Percentiles rank a stretch among this genome's conserved stretches.
Conservation (phyloP, 148 eudicot species). For the Fagopyrum homotropicum region DNA sequence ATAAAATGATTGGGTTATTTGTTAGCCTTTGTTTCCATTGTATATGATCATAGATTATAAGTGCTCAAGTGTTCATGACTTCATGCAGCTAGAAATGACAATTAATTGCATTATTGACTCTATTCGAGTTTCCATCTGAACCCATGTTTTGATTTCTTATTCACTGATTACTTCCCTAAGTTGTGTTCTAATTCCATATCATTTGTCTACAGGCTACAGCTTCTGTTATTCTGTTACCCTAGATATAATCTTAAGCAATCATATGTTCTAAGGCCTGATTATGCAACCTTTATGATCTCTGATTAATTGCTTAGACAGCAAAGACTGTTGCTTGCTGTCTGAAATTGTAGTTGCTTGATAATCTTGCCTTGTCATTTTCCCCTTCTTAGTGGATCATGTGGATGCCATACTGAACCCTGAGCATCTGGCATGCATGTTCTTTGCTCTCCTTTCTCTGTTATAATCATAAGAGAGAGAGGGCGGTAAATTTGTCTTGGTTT, state of each 20-base stretch:
- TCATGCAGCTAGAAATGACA: neutral
- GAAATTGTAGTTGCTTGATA: constrained; percentile 4
- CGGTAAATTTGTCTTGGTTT: neutral
- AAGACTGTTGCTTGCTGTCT: constrained; percentile 7
- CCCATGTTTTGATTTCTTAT: neutral
- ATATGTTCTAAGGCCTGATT: neutral
- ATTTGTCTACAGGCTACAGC: no score
- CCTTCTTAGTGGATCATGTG: neutral
- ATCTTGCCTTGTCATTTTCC: neutral
- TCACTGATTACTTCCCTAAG: neutral
- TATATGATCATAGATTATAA: neutral
- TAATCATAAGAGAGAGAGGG: constrained; percentile 8
- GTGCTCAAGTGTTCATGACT: neutral
- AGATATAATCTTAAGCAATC: no score
- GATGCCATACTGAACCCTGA: constrained; percentile 1
- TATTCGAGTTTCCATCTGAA: neutral
- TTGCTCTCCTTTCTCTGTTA: neutral
- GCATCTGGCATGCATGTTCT: constrained; percentile 9
- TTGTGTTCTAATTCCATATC: neutral
- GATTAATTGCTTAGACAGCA: neutral
- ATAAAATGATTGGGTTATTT: neutral
- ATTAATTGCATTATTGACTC: neutral
- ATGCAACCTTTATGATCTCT: neutral
- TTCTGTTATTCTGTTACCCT: no score
- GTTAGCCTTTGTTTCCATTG: neutral